Evolutionary conservation across 768 basidiomycete genomes (phyloP).

Genomic region (Hortiboletus campestris): DNA sequence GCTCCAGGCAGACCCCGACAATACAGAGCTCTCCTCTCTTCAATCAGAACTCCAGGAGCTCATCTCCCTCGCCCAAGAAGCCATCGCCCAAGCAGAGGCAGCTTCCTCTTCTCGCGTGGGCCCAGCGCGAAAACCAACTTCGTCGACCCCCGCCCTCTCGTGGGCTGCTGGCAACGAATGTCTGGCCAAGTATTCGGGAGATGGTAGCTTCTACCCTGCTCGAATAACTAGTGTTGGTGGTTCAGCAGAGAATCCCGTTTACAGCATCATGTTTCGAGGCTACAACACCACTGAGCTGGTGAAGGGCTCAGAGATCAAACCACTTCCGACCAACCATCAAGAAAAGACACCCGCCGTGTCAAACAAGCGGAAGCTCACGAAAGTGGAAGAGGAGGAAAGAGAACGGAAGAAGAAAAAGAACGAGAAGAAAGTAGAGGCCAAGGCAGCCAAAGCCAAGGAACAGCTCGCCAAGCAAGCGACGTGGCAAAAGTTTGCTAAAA

Average conservation of each 20-base stretch:
- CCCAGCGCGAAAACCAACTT: conserved; percentile 51
- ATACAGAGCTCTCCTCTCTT: conserved; percentile 68
- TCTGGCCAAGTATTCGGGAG: conserved; percentile 80
- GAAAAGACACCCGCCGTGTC: conserved; percentile 38
- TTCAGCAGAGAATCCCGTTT: conserved; percentile 76
- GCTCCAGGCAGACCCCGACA: conserved; percentile 71
- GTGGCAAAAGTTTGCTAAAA: conserved; percentile 96
- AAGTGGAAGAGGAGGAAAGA: conserved; percentile 82
- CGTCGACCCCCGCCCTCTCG: conserved; percentile 48
- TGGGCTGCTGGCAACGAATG: conserved; percentile 86
- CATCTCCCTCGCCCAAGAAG: conserved; percentile 73
- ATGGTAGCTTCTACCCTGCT: conserved; percentile 86
- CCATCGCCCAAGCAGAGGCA: conserved; percentile 65
- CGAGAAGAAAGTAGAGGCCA: conserved; percentile 85
- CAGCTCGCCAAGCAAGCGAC: conserved; percentile 79
- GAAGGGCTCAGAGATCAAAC: conserved; percentile 66
- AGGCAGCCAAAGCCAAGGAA: conserved; percentile 85
- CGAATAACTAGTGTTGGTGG: conserved; percentile 84
- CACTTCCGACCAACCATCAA: conserved; percentile 58
- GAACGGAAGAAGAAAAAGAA: conserved; percentile 93
- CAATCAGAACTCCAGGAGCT: conserved; percentile 79
- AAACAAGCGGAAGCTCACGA: conserved; percentile 75
- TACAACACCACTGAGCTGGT: conserved; percentile 91
- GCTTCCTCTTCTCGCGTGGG: conserved; percentile 61
- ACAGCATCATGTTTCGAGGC: conserved; percentile 87